Percentiles rank a stretch among this genome's conserved stretches.
These are phyloP conservation scores for Rossbeevera mucosa DNA, from an alignment of 768 basidiomycete genomes.

Conservation along the genomic window DNA sequence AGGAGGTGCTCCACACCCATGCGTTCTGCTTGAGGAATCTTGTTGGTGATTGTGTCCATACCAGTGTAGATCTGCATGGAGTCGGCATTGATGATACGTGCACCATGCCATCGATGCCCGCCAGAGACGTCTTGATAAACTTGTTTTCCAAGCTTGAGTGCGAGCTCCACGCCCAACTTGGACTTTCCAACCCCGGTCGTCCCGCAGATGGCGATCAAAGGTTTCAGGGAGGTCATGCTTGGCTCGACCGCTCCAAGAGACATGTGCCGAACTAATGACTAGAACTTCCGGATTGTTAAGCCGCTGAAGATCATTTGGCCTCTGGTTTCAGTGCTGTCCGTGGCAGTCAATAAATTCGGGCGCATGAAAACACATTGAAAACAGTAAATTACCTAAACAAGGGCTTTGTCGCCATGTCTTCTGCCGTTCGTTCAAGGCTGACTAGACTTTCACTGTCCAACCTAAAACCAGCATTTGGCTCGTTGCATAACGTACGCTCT, in stretches of 20 bases:
- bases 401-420: slow-evolving; percentile 37
- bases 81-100: slow-evolving; percentile 89
- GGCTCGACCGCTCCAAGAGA: not conserved
- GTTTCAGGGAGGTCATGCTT: slow-evolving; percentile 39
- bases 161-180: slow-evolving; percentile 84
- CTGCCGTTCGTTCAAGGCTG: slow-evolving; percentile 30
- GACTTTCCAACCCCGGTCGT: slow-evolving; percentile 97
- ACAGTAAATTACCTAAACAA: not conserved
- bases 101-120: slow-evolving; percentile 48
- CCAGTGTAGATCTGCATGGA: slow-evolving; percentile 96
- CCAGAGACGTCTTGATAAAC: slow-evolving; percentile 7
- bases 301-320: not conserved
- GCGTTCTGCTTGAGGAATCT: slow-evolving; percentile 72
- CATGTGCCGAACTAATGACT: not conserved
- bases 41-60: slow-evolving; percentile 92
- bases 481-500: slow-evolving; percentile 56
- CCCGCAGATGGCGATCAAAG: slow-evolving; percentile 83
- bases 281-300: not conserved
- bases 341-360: too few relatives aligned
- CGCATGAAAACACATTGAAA: too few relatives aligned
- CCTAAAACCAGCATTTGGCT: slow-evolving; percentile 64
- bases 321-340: not conserved
- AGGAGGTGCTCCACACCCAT: slow-evolving; percentile 83
- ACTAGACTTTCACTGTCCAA: slow-evolving; percentile 61
- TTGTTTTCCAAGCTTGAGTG: slow-evolving; percentile 47